phyloP scores from a whole-genome alignment of 2,329 filamentous ascomycete genomes.

The Blastomyces percursus region DNA sequence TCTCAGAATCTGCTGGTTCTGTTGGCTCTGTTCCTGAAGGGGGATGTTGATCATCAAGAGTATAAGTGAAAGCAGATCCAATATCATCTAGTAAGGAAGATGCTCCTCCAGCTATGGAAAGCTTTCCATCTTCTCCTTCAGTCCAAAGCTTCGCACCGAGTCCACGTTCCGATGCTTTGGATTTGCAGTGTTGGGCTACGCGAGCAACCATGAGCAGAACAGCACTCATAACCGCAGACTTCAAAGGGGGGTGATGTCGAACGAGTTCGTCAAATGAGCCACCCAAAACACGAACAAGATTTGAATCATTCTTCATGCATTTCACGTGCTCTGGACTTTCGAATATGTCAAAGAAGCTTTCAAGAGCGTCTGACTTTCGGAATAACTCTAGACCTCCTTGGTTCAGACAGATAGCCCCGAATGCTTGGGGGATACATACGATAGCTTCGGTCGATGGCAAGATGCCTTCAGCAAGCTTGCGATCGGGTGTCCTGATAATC shows the following conservation, averaged over 20 bases:
- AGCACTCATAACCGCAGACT: slow-evolving; percentile 69
- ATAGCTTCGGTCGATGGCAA: slow-evolving; percentile 84
- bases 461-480: slow-evolving; percentile 55
- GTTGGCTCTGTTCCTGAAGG: slow-evolving; percentile 19
- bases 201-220: slow-evolving; percentile 80
- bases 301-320: slow-evolving; percentile 63
- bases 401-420: slow-evolving; percentile 90
- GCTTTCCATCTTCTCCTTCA: slow-evolving; percentile 46
- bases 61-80: slow-evolving; percentile 20
- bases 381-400: slow-evolving; percentile 79
- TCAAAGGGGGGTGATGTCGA: slow-evolving; percentile 78
- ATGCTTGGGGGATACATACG: slow-evolving; percentile 69
- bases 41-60: slow-evolving; percentile 17
- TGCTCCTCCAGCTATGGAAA: slow-evolving; percentile 48
- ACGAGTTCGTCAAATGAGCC: slow-evolving; percentile 86
- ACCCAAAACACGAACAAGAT: slow-evolving; percentile 63
- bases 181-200: slow-evolving; percentile 61
- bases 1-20: slow-evolving; percentile 17
- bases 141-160: slow-evolving; percentile 72
- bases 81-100: slow-evolving; percentile 27
- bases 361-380: slow-evolving; percentile 66
- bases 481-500: slow-evolving; percentile 22
- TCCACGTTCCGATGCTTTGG: slow-evolving; percentile 56
- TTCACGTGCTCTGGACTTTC: slow-evolving; percentile 83
- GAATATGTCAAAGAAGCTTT: slow-evolving; percentile 91